phyloP scores from a whole-genome alignment of 2,329 filamentous ascomycete species.

The Cadophora gregata region DNA sequence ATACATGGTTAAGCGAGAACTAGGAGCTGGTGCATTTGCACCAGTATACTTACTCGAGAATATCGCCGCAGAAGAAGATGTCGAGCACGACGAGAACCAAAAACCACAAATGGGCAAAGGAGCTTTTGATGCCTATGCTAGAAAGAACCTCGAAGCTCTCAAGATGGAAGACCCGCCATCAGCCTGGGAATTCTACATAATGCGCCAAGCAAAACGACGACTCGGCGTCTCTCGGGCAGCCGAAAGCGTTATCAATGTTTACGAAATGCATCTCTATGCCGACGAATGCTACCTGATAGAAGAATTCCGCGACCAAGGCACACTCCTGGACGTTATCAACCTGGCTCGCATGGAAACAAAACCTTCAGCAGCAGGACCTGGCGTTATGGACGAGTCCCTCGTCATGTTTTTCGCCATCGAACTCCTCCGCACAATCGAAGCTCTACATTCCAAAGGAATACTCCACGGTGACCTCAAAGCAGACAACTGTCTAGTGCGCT shows the following conservation, averaged over 20 bases:
- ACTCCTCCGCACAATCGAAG: conserved; percentile 87
- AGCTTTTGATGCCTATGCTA: conserved; percentile 58
- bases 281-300: conserved; percentile 91
- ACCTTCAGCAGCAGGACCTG: conserved; percentile 54
- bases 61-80: conserved; percentile 56
- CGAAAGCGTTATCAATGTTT: conserved; percentile 79
- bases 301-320: conserved; percentile 87
- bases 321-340: conserved; percentile 94
- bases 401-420: conserved; percentile 97
- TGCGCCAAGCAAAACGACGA: conserved; percentile 79
- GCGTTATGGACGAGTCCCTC: conserved; percentile 85
- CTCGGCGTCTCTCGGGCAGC: conserved; percentile 76
- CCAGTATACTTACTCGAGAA: conserved; percentile 92
- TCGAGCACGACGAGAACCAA: conserved; percentile 53
- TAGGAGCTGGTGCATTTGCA: conserved; percentile 92
- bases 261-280: conserved; percentile 90
- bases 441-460: conserved; percentile 78
- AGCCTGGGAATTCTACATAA: conserved; percentile 96
- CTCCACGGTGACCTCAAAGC: conserved; percentile 94
- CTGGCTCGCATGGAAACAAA: conserved; percentile 70
- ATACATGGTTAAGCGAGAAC: conserved; percentile 82
- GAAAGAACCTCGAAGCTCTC: conserved; percentile 75
- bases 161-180: conserved; percentile 93
- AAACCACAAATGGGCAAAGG: conserved; percentile 65
- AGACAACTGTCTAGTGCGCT: conserved; percentile 91